A percentile compares a stretch with the other conserved stretches of the same genome.
phyloP scores from a whole-genome alignment of 768 basidiomycete genomes.

The Auriscalpium vulgare region DNA sequence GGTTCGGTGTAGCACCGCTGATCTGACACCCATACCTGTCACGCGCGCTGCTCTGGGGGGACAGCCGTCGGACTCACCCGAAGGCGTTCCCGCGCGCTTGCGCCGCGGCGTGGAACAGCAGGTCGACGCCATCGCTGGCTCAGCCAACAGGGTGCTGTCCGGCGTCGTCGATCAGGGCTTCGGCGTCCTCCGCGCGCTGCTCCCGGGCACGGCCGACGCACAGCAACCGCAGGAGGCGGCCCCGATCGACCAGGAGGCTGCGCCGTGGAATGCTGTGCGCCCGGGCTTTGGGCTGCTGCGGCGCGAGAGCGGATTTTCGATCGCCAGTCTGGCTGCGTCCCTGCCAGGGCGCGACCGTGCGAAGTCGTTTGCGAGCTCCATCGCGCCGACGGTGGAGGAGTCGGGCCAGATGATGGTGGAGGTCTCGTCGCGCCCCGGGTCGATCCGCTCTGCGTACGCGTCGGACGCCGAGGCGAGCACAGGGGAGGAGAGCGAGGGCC shows the following conservation, averaged over 20 bases:
- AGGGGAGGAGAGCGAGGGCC: slow-evolving; percentile 28
- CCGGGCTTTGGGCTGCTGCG: slow-evolving; percentile 62
- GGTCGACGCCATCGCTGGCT: slow-evolving; percentile 72
- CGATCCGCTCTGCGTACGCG: slow-evolving; percentile 27
- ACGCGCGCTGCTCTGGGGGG: slow-evolving; percentile 40
- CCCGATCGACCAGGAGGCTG: slow-evolving; percentile 20
- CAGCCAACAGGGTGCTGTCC: slow-evolving; percentile 67
- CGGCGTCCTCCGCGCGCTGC: slow-evolving; percentile 73
- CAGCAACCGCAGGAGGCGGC: slow-evolving; percentile 8
- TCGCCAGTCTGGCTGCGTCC: slow-evolving; percentile 63
- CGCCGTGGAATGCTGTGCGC: slow-evolving; percentile 35
- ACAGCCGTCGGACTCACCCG: slow-evolving; percentile 32
- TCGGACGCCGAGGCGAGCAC: slow-evolving; percentile 26
- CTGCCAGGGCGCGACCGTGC: slow-evolving; percentile 47
- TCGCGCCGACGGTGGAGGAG: slow-evolving; percentile 25
- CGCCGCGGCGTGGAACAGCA: slow-evolving; percentile 73
- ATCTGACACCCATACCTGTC: slow-evolving; percentile 76
- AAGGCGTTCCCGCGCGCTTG: slow-evolving; percentile 47
- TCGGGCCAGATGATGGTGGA: slow-evolving; percentile 49
- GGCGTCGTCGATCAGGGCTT: slow-evolving; percentile 90
- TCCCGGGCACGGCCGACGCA: slow-evolving; percentile 38
- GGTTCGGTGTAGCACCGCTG: slow-evolving; percentile 47
- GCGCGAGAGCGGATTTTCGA: slow-evolving; percentile 75
- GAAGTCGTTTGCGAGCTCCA: slow-evolving; percentile 18
- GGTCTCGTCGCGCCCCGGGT: slow-evolving; percentile 45